These are phyloP conservation scores for Fusarium sp. DNA, from an alignment of 2,329 filamentous ascomycete genomes.

Conservation along the genomic window DNA sequence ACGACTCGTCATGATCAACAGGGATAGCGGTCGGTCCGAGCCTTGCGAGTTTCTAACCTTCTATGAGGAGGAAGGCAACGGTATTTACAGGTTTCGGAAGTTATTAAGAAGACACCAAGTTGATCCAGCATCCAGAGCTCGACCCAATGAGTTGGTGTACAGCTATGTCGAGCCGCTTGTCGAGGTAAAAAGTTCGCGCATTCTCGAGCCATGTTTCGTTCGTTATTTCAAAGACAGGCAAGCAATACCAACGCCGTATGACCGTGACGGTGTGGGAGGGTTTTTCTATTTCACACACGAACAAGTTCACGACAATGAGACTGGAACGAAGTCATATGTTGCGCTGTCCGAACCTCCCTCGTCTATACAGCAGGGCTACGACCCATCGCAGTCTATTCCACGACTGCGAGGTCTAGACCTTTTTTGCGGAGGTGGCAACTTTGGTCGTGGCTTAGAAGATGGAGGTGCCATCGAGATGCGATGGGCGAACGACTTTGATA, in stretches of 20 bases:
- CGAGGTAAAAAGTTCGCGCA: constrained; percentile 46
- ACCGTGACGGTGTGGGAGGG: constrained; percentile 69
- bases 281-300: constrained; percentile 68
- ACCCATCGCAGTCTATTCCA: constrained; percentile 49
- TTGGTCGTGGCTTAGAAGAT: constrained; percentile 80
- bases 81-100: constrained; percentile 54
- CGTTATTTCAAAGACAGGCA: constrained; percentile 58
- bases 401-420: constrained; percentile 71
- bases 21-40: constrained; percentile 55
- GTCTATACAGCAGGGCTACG: constrained; percentile 62
- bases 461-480: constrained; percentile 69
- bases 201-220: constrained; percentile 67
- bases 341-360: constrained; percentile 48
- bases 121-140: constrained; percentile 45
- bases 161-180: constrained; percentile 52
- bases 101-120: constrained; percentile 59
- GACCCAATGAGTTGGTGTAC: constrained; percentile 67
- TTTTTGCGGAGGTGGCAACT: constrained; percentile 80
- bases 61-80: constrained; percentile 23
- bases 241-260: constrained; percentile 68
- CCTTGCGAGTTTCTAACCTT: constrained; percentile 64
- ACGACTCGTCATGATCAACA: constrained; percentile 56
- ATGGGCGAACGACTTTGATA: constrained; percentile 73
- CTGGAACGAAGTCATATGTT: constrained; percentile 29
- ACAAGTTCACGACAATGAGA: constrained; percentile 1